These are phyloP conservation scores for Xerocomus brunneocitrinus DNA, from an alignment of 768 basidiomycete species.

Conservation along the genomic window DNA sequence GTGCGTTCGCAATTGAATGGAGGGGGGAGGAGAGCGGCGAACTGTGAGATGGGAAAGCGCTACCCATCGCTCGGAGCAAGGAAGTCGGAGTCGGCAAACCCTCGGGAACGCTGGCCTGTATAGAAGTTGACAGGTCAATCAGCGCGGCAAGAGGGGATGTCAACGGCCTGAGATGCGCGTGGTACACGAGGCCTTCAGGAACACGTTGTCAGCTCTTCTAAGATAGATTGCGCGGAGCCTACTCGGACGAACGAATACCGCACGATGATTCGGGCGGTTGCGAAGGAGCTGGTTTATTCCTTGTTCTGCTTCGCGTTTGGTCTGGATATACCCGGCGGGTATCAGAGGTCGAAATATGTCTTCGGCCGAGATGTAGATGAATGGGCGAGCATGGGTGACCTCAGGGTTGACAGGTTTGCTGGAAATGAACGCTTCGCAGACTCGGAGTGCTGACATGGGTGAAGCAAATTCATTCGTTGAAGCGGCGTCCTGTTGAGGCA, in stretches of 20 bases:
- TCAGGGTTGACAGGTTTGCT: slow-evolving; percentile 34
- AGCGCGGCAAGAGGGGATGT: slow-evolving; percentile 81
- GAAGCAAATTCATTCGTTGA: slow-evolving; percentile 10
- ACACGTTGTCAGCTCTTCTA: slow-evolving; percentile 10
- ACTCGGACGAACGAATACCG: slow-evolving; percentile 89
- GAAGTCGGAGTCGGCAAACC: slow-evolving; percentile 61
- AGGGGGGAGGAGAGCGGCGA: slow-evolving; percentile 43
- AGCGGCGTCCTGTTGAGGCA: background rate
- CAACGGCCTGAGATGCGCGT: slow-evolving; percentile 88
- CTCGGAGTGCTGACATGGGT: slow-evolving; percentile 53
- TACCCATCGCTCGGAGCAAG: slow-evolving; percentile 51
- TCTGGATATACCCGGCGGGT: slow-evolving; percentile 80
- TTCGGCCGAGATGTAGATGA: slow-evolving; percentile 94
- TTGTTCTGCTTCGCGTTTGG: slow-evolving; percentile 89
- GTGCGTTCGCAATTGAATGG: slow-evolving; percentile 68
- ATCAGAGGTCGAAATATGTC: slow-evolving; percentile 80
- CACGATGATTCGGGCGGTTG: slow-evolving; percentile 47
- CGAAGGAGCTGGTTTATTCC: slow-evolving; percentile 54
- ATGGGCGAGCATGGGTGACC: slow-evolving; percentile 46
- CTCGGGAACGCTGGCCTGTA: slow-evolving; percentile 59
- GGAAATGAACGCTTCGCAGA: slow-evolving; percentile 71
- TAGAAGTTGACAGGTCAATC: slow-evolving; percentile 71
- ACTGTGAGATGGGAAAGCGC: slow-evolving; percentile 30
- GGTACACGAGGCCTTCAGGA: slow-evolving; percentile 83
- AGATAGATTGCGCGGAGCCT: slow-evolving; percentile 27